phyloP scores from a whole-genome alignment of 371 early-diverging fungal species.

The Mucor lusitanicus region DNA sequence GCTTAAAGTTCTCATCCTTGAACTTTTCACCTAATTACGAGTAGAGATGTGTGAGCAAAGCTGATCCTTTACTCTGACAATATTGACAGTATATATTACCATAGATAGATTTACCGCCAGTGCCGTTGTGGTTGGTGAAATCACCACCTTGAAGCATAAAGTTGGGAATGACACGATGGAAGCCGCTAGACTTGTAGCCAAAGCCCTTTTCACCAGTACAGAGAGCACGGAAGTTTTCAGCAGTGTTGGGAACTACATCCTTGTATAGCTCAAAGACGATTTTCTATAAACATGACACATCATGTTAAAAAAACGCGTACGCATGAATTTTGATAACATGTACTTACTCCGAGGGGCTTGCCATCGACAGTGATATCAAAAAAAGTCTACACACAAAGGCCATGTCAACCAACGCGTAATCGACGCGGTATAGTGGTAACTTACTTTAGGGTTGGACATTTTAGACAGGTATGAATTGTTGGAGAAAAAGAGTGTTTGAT shows the following conservation, averaged over 20 bases:
- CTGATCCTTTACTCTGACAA: not conserved
- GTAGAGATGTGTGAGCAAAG: not conserved
- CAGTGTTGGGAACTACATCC: constrained; percentile 94
- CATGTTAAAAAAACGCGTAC: not conserved
- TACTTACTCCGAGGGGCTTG: constrained; percentile 55
- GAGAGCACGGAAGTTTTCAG: constrained; percentile 94
- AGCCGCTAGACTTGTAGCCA: constrained; percentile 83
- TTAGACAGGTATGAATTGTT: not conserved
- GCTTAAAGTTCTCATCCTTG: constrained; percentile 96
- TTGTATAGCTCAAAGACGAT: constrained; percentile 67
- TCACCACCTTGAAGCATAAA: constrained; percentile 99
- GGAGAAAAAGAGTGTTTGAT: not conserved
- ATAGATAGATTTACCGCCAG: constrained; percentile 97
- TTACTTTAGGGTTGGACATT: constrained; percentile 16
- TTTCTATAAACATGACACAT: constrained; percentile 37
- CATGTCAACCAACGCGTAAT: not conserved
- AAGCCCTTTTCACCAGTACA: constrained; percentile 76
- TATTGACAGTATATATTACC: constrained; percentile 43
- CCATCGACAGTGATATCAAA: constrained; percentile 57
- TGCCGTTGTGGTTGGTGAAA: constrained; percentile 92
- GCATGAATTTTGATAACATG: not conserved
- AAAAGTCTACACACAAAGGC: constrained; percentile 32
- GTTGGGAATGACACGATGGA: constrained; percentile 92
- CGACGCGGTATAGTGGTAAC: not conserved
- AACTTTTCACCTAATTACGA: constrained; percentile 61